These are phyloP conservation scores for Rhipidocladum racemiflorum DNA, from an alignment of 176 grass and related monocot genomes.

Conservation along the genomic window DNA sequence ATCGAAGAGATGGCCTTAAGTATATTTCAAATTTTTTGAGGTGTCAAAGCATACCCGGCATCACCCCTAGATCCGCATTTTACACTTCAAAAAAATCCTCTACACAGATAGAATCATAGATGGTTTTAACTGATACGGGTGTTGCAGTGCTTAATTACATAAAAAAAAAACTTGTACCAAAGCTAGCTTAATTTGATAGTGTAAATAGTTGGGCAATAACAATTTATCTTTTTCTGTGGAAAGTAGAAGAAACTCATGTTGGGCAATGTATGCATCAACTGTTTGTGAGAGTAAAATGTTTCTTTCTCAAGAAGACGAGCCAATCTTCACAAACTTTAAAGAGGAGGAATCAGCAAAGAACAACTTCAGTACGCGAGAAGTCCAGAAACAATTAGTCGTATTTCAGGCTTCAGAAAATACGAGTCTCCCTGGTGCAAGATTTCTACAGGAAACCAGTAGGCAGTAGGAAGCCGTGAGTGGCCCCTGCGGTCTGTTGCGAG, in stretches of 20 bases:
- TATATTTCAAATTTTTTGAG: too few species aligned
- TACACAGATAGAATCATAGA: too few species aligned
- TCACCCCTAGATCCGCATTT: too few species aligned
- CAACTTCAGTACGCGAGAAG: too few species aligned
- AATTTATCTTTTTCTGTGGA: background rate
- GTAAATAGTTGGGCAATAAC: background rate
- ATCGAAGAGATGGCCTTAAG: too few species aligned
- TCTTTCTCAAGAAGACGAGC: background rate
- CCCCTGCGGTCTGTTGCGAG: too few species aligned
- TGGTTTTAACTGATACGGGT: background rate
- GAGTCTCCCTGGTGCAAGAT: background rate
- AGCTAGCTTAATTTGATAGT: background rate
- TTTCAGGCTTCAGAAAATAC: background rate
- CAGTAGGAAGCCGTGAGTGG: too few species aligned
- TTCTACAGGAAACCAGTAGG: background rate
- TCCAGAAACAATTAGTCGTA: too few species aligned
- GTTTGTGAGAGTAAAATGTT: background rate
- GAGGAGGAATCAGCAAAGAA: too few species aligned
- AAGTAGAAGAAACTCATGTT: background rate
- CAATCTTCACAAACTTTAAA: background rate
- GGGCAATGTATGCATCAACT: background rate
- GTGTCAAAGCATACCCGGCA: too few species aligned
- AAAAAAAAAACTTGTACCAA: background rate
- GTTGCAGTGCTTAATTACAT: too few species aligned
- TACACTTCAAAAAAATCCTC: background rate